phyloP scores from a whole-genome alignment of 1,139 yeast species.

The Saccharomyces hybrid region DNA sequence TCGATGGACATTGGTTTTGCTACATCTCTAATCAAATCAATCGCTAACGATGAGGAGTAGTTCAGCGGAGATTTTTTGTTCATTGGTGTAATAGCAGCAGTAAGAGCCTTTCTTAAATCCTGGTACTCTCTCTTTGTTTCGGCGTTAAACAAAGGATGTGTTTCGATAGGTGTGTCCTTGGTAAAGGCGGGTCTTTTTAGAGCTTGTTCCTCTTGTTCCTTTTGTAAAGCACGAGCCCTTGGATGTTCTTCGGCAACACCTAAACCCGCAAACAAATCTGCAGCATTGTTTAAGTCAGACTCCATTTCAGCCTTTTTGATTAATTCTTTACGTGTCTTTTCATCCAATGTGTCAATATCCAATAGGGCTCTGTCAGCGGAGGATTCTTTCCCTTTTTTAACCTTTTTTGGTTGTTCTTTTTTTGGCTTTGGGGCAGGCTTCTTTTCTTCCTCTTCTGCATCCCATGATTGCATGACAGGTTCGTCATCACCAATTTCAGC shows the following conservation, averaged over 20 bases:
- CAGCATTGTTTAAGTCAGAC: slow-evolving; percentile 86
- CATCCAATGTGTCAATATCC: slow-evolving; percentile 60
- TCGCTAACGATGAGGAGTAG: slow-evolving; percentile 69
- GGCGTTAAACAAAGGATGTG: slow-evolving; percentile 75
- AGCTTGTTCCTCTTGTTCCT: slow-evolving; percentile 42
- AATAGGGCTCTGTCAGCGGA: slow-evolving; percentile 34
- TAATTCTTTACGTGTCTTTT: slow-evolving; percentile 60
- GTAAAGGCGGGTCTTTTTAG: slow-evolving; percentile 36
- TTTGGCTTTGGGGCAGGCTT: slow-evolving; percentile 36
- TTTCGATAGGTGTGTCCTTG: slow-evolving; percentile 61
- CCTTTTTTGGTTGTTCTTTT: slow-evolving; percentile 31
- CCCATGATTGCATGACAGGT: slow-evolving; percentile 83
- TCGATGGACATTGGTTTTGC: slow-evolving; percentile 76
- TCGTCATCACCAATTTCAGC: slow-evolving; percentile 59
- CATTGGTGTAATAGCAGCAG: slow-evolving; percentile 57
- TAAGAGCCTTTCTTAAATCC: slow-evolving; percentile 70
- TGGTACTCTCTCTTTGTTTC: slow-evolving; percentile 77
- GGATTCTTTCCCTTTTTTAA: slow-evolving; percentile 17
- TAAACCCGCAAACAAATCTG: slow-evolving; percentile 79
- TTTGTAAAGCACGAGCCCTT: slow-evolving; percentile 49
- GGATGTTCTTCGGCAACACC: slow-evolving; percentile 74
- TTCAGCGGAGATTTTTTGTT: slow-evolving; percentile 56
- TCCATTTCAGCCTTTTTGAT: slow-evolving; percentile 71
- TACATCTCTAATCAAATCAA: slow-evolving; percentile 80
- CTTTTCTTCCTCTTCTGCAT: slow-evolving; percentile 46